Percentiles rank a stretch among this genome's conserved stretches.
Evolutionary conservation across 352 stramenopile species (phyloP).

Genomic region (Phytophthora rubi): DNA sequence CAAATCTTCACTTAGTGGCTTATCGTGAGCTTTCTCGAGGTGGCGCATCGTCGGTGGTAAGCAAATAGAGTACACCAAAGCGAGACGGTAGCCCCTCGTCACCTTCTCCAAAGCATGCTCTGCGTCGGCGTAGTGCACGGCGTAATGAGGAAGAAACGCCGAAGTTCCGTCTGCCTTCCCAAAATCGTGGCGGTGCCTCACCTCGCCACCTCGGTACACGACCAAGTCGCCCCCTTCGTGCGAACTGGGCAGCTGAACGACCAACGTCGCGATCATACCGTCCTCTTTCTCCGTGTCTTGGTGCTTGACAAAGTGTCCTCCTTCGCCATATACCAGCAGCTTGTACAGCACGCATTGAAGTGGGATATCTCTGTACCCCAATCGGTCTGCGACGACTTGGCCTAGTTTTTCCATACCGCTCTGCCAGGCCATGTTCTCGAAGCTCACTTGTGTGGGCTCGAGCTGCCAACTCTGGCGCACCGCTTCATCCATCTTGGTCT

Average conservation of each 20-base stretch:
- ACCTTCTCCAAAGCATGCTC: constrained; percentile 25
- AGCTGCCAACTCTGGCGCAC: constrained; percentile 27
- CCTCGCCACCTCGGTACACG: constrained; percentile 5
- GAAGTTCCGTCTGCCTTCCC: constrained; percentile 19
- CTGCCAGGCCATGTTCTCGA: neutral
- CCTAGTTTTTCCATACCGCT: neutral
- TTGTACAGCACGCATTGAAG: constrained; percentile 43
- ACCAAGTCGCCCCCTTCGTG: constrained; percentile 19
- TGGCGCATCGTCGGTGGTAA: constrained; percentile 19
- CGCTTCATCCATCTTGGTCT: constrained; percentile 19
- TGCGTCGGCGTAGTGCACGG: constrained; percentile 30
- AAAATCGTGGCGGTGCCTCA: constrained; percentile 21
- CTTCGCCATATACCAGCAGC: constrained; percentile 50
- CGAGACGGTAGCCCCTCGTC: constrained; percentile 27
- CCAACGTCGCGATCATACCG: constrained; percentile 52
- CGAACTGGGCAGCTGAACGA: constrained; percentile 39
- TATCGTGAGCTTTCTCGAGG: constrained; percentile 6
- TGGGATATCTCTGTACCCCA: constrained; percentile 11
- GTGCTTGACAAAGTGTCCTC: constrained; percentile 47
- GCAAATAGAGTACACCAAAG: constrained; percentile 28
- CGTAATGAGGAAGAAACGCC: constrained; percentile 19
- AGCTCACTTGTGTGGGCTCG: neutral
- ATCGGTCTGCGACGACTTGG: constrained; percentile 7
- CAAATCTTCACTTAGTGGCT: neutral
- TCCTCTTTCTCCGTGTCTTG: constrained; percentile 57